These are phyloP conservation scores for Senna tora DNA, from an alignment of 306 rosid genomes.

Conservation along the genomic window DNA sequence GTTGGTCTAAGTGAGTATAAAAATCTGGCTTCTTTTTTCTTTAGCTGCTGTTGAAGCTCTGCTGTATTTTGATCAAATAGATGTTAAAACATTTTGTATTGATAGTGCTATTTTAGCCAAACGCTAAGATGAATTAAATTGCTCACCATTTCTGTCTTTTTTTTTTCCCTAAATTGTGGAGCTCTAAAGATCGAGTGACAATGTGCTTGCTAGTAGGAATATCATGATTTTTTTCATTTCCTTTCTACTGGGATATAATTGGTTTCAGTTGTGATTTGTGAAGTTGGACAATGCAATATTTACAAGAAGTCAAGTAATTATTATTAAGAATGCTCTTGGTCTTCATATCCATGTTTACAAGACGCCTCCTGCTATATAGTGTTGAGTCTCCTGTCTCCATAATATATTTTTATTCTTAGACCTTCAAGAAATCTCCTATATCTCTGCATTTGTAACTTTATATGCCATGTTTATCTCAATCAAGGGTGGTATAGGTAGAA, in stretches of 20 bases:
- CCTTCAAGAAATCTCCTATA: neutral
- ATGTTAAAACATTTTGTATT: constrained; percentile 18
- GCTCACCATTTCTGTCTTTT: neutral
- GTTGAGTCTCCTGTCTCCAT: too few relatives aligned
- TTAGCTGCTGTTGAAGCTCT: constrained; percentile 13
- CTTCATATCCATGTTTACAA: constrained; percentile 1
- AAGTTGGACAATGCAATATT: neutral
- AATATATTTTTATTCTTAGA: constrained; percentile 16
- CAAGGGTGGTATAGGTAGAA: neutral
- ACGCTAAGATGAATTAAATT: neutral
- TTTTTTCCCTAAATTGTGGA: neutral
- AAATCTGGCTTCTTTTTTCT: constrained; percentile 21
- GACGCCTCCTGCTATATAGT: too few relatives aligned
- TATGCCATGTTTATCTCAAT: constrained; percentile 15
- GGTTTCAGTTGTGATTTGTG: neutral
- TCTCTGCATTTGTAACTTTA: constrained; percentile 1
- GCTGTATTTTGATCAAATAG: constrained; percentile 27
- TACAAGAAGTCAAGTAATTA: neutral
- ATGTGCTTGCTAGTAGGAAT: neutral
- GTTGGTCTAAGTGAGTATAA: constrained; percentile 87
- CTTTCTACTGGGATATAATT: neutral
- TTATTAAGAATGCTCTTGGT: neutral
- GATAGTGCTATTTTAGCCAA: neutral
- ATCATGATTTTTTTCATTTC: neutral
- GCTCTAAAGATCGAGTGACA: neutral